Evolutionary conservation across 495 filamentous ascomycete genomes (phyloP), one percentile per base, ranked within the genome.

Genomic region (Daldinia vernicosa): DNA sequence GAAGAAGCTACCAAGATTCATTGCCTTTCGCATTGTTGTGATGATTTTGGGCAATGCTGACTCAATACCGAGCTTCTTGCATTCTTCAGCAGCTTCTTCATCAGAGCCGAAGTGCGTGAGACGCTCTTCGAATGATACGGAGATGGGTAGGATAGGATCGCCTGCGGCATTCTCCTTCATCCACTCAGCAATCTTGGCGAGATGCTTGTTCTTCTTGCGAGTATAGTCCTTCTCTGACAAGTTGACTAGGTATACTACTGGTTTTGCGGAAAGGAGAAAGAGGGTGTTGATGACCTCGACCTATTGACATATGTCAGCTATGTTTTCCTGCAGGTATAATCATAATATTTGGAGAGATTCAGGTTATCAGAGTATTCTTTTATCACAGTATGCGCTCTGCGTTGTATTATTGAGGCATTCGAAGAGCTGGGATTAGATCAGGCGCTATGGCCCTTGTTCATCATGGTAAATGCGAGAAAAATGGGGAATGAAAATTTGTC

Each of bases 371-470:
- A 85, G 73, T 67, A 77, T 71, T 77, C 68, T 83, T 84, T 90
- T 81, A 90, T 97, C 92, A 96, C 95, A 98, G 81, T 74, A 88
- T 85, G 87, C 83, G 82, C 89, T 90, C 90, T 85, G 84, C 87
- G 87, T 90, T 86, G 84, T 79, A 84, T 83, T 79, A 73, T 78
- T 85, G 87, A 89, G 90, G 84, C 88, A 88, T 90, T 98, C 95
- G 89, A 97, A 90, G 95, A 99, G 95, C 95, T 99, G 95, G 95
- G 95, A 92, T 97, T 94, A 92, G 85, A 86, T 93, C 90, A 91
- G 95, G 93, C 92, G 86, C 86, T 82, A 83, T 88, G 89, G 92
- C 94, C 94, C 91, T 97, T 97, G 89, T 89, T 99, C 95, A 98
- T 99, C 95, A 95, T 91, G 71, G 79, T 58, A 54, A 66, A 35